Conservation (phyloP, 345 rosid species). For the Anacardium occidentale region DNA sequence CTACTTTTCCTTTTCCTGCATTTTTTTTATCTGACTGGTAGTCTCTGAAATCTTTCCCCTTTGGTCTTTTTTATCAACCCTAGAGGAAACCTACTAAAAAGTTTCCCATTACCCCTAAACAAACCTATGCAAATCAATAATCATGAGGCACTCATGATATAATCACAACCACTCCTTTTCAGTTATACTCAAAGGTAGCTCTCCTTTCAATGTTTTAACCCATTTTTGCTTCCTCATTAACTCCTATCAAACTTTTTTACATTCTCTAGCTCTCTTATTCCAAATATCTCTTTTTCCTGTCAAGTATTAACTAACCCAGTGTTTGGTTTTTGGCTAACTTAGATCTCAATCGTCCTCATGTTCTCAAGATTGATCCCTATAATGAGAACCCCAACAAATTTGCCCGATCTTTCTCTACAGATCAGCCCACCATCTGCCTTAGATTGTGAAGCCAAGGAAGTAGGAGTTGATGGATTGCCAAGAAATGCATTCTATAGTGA, state of each 20-base stretch:
- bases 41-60: slow-evolving; percentile 31
- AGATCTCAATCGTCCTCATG: slow-evolving; percentile 29
- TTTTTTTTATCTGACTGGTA: slow-evolving; percentile 25
- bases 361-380: slow-evolving; percentile 36
- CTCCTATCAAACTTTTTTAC: slow-evolving; percentile 22
- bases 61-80: slow-evolving; percentile 31
- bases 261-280: slow-evolving; percentile 15
- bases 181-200: slow-evolving; percentile 17
- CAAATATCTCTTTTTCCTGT: neutral
- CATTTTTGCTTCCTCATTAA: neutral
- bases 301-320: neutral
- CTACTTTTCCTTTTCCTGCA: slow-evolving; percentile 29
- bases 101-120: slow-evolving; percentile 33
- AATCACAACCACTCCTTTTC: slow-evolving; percentile 48
- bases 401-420: slow-evolving; percentile 88
- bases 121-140: slow-evolving; percentile 54
- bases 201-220: slow-evolving; percentile 9
- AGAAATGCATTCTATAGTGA: slow-evolving; percentile 40
- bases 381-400: slow-evolving; percentile 32
- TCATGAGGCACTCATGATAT: slow-evolving; percentile 87
- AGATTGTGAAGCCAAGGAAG: slow-evolving; percentile 24
- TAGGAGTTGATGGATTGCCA: slow-evolving; percentile 19
- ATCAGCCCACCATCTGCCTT: slow-evolving; percentile 70
- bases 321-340: slow-evolving; percentile 15
- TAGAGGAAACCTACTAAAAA: slow-evolving; percentile 45